Evolutionary conservation across 495 filamentous ascomycete species (phyloP).

Genomic region (Penicillium steckii): DNA sequence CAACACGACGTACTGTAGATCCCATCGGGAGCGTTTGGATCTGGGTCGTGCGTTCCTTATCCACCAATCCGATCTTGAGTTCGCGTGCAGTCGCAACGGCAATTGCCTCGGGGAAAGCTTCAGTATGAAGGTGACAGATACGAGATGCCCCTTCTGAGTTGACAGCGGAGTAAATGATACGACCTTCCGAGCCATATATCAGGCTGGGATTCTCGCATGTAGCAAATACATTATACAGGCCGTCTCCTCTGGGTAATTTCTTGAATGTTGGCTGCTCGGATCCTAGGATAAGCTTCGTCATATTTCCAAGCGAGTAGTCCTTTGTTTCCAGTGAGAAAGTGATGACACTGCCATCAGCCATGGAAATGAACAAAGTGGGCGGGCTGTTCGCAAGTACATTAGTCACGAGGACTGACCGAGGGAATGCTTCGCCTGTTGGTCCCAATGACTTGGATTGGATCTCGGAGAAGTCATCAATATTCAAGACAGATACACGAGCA

Average conservation of each 20-base stretch:
- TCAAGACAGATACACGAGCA: constrained; percentile 68
- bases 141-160: constrained; percentile 82
- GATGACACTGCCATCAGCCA: constrained; percentile 90
- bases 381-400: constrained; percentile 61
- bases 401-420: constrained; percentile 76
- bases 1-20: constrained; percentile 83
- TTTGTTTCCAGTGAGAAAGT: constrained; percentile 71
- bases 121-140: constrained; percentile 77
- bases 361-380: constrained; percentile 84
- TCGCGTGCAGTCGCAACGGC: constrained; percentile 74
- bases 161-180: constrained; percentile 92
- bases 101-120: constrained; percentile 77
- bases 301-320: constrained; percentile 60
- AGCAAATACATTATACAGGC: constrained; percentile 80
- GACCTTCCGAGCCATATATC: constrained; percentile 84
- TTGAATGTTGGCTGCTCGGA: constrained; percentile 81
- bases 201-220: constrained; percentile 91
- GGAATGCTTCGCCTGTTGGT: constrained; percentile 64
- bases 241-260: constrained; percentile 62
- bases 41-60: constrained; percentile 82
- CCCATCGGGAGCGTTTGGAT: constrained; percentile 73
- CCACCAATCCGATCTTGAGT: constrained; percentile 78
- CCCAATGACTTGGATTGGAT: constrained; percentile 60
- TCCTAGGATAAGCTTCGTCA: constrained; percentile 82
- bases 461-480: constrained; percentile 59